Percentiles rank a stretch among this genome's conserved stretches.
Evolutionary conservation across 164 flowering plant species (phyloP).

Genomic region (Hamamelis virginiana): DNA sequence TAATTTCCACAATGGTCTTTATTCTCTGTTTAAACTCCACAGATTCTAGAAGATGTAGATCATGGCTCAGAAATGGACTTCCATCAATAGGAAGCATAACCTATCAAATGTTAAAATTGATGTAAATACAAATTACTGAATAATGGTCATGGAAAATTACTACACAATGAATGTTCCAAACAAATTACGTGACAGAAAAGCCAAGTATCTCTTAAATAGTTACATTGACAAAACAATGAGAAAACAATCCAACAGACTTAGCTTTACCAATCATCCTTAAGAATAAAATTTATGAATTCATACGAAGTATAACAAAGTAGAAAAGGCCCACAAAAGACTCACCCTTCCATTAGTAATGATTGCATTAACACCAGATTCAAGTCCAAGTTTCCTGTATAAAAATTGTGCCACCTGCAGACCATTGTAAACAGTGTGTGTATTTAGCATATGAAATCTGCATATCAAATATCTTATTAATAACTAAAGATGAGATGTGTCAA

Average conservation of each 20-base stretch:
- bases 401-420: constrained; percentile 65
- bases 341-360: constrained; percentile 98
- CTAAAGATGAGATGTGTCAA: background rate
- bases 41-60: constrained; percentile 77
- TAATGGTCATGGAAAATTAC: background rate
- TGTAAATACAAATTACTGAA: background rate
- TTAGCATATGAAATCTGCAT: background rate
- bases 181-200: background rate
- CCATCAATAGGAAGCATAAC: constrained; percentile 48
- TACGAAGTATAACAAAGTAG: background rate
- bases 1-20: constrained; percentile 63
- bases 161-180: background rate
- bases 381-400: constrained; percentile 52
- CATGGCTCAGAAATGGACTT: constrained; percentile 65
- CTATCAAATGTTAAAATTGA: constrained; percentile 33
- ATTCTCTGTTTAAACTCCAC: constrained; percentile 79
- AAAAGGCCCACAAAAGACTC: constrained; percentile 19
- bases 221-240: no score
- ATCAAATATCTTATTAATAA: background rate
- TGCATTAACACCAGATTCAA: constrained; percentile 53
- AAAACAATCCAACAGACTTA: background rate
- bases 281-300: background rate
- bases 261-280: background rate
- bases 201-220: background rate
- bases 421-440: background rate